Conservation (phyloP, 1,139 yeast genomes). For the Spathaspora sp. region DNA sequence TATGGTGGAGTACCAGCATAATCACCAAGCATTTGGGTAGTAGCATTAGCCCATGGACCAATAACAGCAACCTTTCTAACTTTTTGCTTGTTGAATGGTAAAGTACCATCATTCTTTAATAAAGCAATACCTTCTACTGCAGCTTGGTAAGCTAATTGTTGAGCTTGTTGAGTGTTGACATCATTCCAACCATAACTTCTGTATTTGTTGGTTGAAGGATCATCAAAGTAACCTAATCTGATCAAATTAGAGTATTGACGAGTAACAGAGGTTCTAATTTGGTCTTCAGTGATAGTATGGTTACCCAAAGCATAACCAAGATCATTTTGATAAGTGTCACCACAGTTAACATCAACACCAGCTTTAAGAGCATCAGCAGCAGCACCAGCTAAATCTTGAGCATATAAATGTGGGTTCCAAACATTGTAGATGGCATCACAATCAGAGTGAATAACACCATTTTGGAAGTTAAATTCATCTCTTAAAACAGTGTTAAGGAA, state of each 20-base stretch:
- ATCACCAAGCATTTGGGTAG: conserved; percentile 9
- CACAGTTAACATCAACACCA: conserved; percentile 10
- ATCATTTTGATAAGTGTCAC: conserved; percentile 7
- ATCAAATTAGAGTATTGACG: conserved; percentile 9
- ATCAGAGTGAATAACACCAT: conserved; percentile 8
- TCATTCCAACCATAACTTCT: conserved; percentile 7
- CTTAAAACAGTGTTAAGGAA: conserved; percentile 7
- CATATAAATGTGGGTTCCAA: conserved; percentile 9
- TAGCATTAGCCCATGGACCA: conserved; percentile 11
- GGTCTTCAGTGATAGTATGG: conserved; percentile 4
- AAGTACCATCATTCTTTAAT: conserved; percentile 10
- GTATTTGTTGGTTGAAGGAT: conserved; percentile 6
- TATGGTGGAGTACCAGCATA: conserved; percentile 9
- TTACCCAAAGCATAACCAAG: conserved; percentile 7
- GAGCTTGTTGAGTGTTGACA: conserved; percentile 8
- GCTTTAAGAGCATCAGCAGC: conserved; percentile 9
- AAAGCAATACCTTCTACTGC: conserved; percentile 10
- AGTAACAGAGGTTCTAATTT: conserved; percentile 6
- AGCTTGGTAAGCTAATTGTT: conserved; percentile 9
- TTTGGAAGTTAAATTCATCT: conserved; percentile 5
- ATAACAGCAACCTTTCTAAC: conserved; percentile 7
- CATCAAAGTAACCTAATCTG: conserved; percentile 9
- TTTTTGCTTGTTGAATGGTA: conserved; percentile 6
- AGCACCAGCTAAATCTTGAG: conserved; percentile 7
- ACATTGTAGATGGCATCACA: conserved; percentile 10